Evolutionary conservation across 441 rosid species (phyloP).

Genomic region (Aleurites moluccanus): DNA sequence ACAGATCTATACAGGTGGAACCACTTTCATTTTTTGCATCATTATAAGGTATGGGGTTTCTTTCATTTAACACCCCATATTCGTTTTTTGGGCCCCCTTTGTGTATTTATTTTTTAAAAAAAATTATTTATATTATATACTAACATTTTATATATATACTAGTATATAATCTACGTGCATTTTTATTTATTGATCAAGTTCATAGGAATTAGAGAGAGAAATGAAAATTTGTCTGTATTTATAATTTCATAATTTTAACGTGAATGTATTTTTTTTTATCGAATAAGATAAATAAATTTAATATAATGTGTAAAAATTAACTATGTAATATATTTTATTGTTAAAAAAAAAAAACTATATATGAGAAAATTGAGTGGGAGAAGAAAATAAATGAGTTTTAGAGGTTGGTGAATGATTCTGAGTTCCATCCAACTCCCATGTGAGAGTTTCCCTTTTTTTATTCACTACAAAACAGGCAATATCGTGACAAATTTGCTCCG

Average conservation of each 20-base stretch:
- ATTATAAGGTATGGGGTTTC: slow-evolving; percentile 33
- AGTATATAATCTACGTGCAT: too few species aligned
- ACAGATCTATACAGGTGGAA: slow-evolving; percentile 27
- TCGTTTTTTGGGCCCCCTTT: slow-evolving; percentile 17
- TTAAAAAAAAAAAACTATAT: too few species aligned
- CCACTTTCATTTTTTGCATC: slow-evolving; percentile 16
- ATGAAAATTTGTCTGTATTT: too few species aligned
- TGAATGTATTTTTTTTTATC: too few species aligned
- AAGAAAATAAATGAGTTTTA: slow-evolving; percentile 18
- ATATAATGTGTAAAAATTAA: too few species aligned
- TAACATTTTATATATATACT: too few species aligned
- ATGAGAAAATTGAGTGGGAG: slow-evolving; percentile 9
- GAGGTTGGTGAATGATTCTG: slow-evolving; percentile 38
- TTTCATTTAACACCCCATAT: slow-evolving; percentile 27
- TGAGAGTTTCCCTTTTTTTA: slow-evolving; percentile 32
- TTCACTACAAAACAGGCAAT: slow-evolving; percentile 26
- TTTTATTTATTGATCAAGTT: too few species aligned
- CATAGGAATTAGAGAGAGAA: too few species aligned
- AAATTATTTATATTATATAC: too few species aligned
- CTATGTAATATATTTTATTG: too few species aligned
- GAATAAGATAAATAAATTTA: too few species aligned
- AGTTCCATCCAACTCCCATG: slow-evolving; percentile 33
- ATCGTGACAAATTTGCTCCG: slow-evolving; percentile 29
- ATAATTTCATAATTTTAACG: too few species aligned
- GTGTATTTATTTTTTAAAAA: neutral